phyloP scores from a whole-genome alignment of 306 rosid species.

The Trifolium subterraneum region DNA sequence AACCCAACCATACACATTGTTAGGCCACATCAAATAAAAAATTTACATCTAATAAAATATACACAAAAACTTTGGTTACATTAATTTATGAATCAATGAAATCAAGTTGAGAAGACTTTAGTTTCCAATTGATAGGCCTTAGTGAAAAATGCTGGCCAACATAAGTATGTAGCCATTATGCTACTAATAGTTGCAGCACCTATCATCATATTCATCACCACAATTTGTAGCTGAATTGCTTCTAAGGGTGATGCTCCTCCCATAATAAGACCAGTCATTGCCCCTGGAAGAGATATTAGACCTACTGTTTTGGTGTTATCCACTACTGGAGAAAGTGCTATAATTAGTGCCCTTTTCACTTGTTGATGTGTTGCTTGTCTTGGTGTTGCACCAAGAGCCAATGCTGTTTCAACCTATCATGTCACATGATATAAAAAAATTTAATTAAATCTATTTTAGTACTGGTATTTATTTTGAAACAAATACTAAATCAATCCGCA shows the following conservation, averaged over 20 bases:
- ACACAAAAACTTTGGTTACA: background rate
- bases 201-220: slow-evolving; percentile 94
- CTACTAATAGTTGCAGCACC: slow-evolving; percentile 94
- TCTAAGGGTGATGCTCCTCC: slow-evolving; percentile 98
- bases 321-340: slow-evolving; percentile 83
- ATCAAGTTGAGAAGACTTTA: slow-evolving; percentile 61
- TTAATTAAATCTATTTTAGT: background rate
- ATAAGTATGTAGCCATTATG: slow-evolving; percentile 82
- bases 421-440: background rate
- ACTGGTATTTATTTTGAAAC: background rate
- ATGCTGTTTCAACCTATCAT: slow-evolving; percentile 86
- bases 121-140: slow-evolving; percentile 81
- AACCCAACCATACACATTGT: background rate
- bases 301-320: slow-evolving; percentile 97
- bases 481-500: too few relatives aligned
- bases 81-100: background rate
- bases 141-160: slow-evolving; percentile 95
- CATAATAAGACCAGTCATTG: slow-evolving; percentile 98
- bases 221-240: slow-evolving; percentile 93
- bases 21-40: background rate
- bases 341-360: slow-evolving; percentile 80
- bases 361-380: slow-evolving; percentile 86
- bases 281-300: slow-evolving; percentile 90
- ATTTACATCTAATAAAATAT: background rate
- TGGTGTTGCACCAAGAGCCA: slow-evolving; percentile 97